A percentile compares a stretch with the other conserved stretches of the same genome.
Conservation (phyloP, 148 eudicot species). For the Silene uniflora region DNA sequence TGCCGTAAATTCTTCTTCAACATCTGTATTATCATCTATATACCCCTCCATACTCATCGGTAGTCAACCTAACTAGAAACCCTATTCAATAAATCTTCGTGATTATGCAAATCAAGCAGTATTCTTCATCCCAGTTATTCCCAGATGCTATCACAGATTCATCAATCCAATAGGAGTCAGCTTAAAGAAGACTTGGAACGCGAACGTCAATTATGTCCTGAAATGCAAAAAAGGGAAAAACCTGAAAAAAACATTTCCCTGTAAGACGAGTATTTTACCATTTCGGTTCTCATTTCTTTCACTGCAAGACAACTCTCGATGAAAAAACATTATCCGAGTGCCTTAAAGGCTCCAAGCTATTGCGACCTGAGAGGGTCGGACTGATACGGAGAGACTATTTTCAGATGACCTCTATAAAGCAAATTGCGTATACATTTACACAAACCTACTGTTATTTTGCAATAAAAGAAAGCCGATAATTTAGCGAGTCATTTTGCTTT, state of each 20-base stretch:
- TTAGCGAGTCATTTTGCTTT: background rate
- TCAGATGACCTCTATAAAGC: background rate
- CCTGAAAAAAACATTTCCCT: no score
- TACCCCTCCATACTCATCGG: slow-evolving; percentile 32
- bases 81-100: background rate
- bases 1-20: slow-evolving; percentile 64
- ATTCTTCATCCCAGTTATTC: no score
- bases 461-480: no score
- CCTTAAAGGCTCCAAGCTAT: no score
- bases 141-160: background rate
- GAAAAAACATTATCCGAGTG: no score
- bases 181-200: background rate
- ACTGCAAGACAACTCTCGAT: no score
- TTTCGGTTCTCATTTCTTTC: no score
- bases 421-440: no score
- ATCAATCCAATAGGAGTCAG: background rate
- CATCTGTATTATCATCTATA: slow-evolving; percentile 54
- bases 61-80: background rate
- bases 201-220: background rate
- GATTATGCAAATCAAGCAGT: background rate
- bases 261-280: no score
- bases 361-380: no score
- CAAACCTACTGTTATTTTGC: no score
- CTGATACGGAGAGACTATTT: background rate
- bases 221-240: no score